Percentiles rank a stretch among this genome's conserved stretches.
phyloP scores from a whole-genome alignment of 2,329 filamentous ascomycete genomes.

The Tolypocladium sp. region DNA sequence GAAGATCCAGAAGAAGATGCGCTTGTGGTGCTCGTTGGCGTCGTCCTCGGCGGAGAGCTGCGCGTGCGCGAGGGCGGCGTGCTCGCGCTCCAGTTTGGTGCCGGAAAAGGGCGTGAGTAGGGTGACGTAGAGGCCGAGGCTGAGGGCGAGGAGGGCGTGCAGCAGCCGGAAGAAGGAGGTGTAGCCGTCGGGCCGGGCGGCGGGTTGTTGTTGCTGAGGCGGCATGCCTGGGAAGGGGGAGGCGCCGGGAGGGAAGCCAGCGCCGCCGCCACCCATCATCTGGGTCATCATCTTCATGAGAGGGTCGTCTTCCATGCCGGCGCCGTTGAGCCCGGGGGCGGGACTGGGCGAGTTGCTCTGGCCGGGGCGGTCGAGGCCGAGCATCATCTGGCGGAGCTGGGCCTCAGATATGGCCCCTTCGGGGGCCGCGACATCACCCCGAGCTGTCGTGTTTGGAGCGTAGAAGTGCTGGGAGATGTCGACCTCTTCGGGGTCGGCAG shows the following conservation, averaged over 20 bases:
- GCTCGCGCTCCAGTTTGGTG: conserved; percentile 50
- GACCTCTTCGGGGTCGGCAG: conserved; percentile 63
- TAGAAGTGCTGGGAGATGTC: conserved; percentile 73
- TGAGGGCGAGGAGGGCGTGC: conserved; percentile 63
- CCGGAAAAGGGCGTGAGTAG: conserved; percentile 61
- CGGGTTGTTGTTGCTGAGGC: conserved; percentile 18
- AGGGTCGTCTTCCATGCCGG: conserved; percentile 21
- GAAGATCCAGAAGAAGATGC: conserved; percentile 67
- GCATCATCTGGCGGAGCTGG: conserved; percentile 57
- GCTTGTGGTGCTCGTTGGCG: conserved; percentile 21
- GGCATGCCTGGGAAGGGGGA: conserved; percentile 28
- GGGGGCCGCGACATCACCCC: conserved; percentile 18
- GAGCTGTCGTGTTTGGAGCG: conserved; percentile 33
- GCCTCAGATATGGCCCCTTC: conserved; percentile 40
- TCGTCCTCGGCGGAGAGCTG: conserved; percentile 14
- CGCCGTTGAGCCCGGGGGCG: conserved; percentile 7
- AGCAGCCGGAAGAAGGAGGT: conserved; percentile 60
- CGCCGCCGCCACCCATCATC: conserved; percentile 45
- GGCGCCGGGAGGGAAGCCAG: conserved; percentile 16
- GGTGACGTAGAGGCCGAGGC: conserved; percentile 62
- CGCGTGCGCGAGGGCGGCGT: conserved; percentile 18
- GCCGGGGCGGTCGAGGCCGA: conserved; percentile 38
- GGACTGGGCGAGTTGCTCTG: conserved; percentile 12
- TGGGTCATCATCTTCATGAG: conserved; percentile 64
- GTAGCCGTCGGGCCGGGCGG: conserved; percentile 23